A percentile compares a stretch with the other conserved stretches of the same genome.
Evolutionary conservation across 345 rosid species (phyloP).

Genomic region (Aethionema arabicum): DNA sequence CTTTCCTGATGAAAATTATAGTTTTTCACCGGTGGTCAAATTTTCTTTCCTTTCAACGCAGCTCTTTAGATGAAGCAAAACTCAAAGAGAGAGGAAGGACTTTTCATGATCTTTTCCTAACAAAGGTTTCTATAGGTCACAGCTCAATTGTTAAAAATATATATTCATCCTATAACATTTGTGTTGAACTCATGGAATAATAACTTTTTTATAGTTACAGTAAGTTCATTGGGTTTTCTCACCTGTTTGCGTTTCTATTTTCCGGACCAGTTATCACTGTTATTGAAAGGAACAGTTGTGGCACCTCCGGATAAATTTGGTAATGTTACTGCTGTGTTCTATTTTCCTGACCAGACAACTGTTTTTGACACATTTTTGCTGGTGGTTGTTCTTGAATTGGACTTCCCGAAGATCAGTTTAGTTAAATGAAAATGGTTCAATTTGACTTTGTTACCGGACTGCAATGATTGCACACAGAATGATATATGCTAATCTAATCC

Average conservation of each 20-base stretch:
- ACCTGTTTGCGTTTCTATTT: slow-evolving; percentile 20
- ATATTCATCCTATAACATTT: not conserved
- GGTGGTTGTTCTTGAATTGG: not conserved
- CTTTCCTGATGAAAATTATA: not conserved
- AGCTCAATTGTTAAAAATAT: slow-evolving; percentile 6
- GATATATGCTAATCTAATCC: slow-evolving; percentile 16
- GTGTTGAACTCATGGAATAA: slow-evolving; percentile 1
- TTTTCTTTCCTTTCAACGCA: slow-evolving; percentile 37
- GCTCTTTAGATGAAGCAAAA: slow-evolving; percentile 85
- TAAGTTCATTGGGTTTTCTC: slow-evolving; percentile 21
- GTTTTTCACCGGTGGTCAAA: not conserved
- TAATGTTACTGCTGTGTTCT: slow-evolving; percentile 36
- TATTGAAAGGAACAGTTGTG: slow-evolving; percentile 91
- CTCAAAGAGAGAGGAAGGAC: slow-evolving; percentile 87
- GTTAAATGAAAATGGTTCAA: slow-evolving; percentile 4
- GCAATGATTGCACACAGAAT: slow-evolving; percentile 4
- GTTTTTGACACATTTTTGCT: slow-evolving; percentile 9
- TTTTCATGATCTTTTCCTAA: slow-evolving; percentile 84
- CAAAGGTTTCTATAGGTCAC: slow-evolving; percentile 53
- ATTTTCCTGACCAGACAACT: not conserved
- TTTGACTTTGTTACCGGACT: slow-evolving; percentile 3
- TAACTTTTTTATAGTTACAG: slow-evolving; percentile 1
- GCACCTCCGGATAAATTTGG: slow-evolving; percentile 99
- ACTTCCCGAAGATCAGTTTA: slow-evolving; percentile 19
- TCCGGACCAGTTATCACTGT: slow-evolving; percentile 64